Conservation (phyloP, 2,329 filamentous ascomycete genomes). For the Alternaria viburni region DNA sequence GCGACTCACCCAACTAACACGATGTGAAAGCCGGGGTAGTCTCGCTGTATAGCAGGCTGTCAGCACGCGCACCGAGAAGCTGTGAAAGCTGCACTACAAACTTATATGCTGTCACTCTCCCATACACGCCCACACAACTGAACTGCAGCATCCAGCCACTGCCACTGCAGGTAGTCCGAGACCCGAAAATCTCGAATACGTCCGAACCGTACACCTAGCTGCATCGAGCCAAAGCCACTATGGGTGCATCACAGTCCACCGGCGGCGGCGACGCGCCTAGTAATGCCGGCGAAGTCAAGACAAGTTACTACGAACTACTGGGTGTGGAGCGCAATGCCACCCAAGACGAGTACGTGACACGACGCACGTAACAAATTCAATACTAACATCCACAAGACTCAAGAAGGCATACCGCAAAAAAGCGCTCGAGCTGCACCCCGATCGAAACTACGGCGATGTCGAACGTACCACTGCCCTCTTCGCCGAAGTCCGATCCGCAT, state of each 20-base stretch:
- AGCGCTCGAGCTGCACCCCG: conserved; percentile 91
- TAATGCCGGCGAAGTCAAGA: conserved; percentile 59
- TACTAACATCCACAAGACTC: conserved; percentile 62
- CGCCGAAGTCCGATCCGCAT: conserved; percentile 89
- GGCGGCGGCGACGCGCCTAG: conserved; percentile 29
- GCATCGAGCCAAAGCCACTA: conserved; percentile 25
- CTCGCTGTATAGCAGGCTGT: neutral
- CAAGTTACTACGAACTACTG: conserved; percentile 86
- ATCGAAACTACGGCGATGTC: conserved; percentile 87
- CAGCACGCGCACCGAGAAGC: neutral
- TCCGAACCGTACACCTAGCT: conserved; percentile 15
- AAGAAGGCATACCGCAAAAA: conserved; percentile 92
- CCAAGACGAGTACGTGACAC: conserved; percentile 73
- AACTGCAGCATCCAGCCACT: conserved; percentile 4
- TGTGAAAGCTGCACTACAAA: neutral
- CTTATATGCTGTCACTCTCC: neutral
- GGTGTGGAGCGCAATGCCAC: conserved; percentile 73
- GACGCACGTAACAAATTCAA: neutral
- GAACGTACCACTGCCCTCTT: conserved; percentile 85
- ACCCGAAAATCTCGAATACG: conserved; percentile 10
- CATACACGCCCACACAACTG: neutral
- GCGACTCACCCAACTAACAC: conserved; percentile 5
- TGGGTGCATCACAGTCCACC: conserved; percentile 57
- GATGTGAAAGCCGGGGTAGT: neutral
- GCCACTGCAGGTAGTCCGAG: conserved; percentile 11